Evolutionary conservation across 495 filamentous ascomycete genomes (phyloP), one percentile per base, ranked within the genome.

Genomic region (Daldinia caldariorum): DNA sequence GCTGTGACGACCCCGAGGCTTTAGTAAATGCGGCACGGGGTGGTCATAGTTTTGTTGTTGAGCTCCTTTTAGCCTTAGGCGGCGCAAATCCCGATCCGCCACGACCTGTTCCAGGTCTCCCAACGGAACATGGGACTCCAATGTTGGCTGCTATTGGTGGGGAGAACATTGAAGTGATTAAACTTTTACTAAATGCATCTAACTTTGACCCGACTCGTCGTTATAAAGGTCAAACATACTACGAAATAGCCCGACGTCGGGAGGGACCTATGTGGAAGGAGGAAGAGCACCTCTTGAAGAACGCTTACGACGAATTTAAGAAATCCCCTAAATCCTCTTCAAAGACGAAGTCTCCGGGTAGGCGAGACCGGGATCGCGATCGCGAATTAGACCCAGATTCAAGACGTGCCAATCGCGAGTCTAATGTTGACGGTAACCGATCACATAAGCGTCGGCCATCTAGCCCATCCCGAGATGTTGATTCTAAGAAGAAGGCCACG

Each of bases 71-170:
- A 62, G 96, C 92, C 6, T 86, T 97, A 72, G 92, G 93, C 2
- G 83, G 85, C 58, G 89, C 89, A 16, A 88, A 97, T 69, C 88
- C 92, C 2, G 94, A 97, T 76, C 95, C 95, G 0, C 83, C 94
- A 0, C 83, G 86, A 6, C 90, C 92, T 4, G 78, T 83, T 29
- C 26, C 77, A 2, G 76, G 81, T 53, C 79, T 80, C 57, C 79
- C 78, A 7, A 79, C 77, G 32, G 89, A 89, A 60, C 83, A 91
- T 68, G 90, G 90, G 66, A 98, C 94, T 0, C 96, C 96, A 3
- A 97, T 99, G 86, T 85, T 97, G 32, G 93, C 93, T 38, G 93
- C 95, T 2, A 97, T 99, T 61, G 95, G 95, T 8, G 89, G 94
- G 60, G 94, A 94, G 10, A 95, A 96, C 75, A 82, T 92, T 29